These are phyloP conservation scores for Debaryomyces udenii DNA, from an alignment of 1,139 yeast genomes.

Conservation along the genomic window DNA sequence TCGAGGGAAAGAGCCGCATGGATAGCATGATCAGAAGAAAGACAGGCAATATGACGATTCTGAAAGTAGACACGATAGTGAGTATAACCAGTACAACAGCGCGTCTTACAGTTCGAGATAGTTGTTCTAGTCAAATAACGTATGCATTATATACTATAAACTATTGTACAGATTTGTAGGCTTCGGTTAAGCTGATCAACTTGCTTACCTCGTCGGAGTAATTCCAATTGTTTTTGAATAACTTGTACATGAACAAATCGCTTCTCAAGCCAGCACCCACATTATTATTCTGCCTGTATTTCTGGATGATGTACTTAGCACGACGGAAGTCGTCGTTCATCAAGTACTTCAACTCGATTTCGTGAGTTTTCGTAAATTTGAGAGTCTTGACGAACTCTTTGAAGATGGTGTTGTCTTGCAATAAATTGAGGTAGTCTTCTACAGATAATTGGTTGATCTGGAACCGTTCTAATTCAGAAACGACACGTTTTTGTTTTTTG, in stretches of 20 bases:
- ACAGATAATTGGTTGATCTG: slow-evolving; percentile 25
- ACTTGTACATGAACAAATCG: slow-evolving; percentile 31
- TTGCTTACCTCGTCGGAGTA: slow-evolving; percentile 22
- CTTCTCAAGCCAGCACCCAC: slow-evolving; percentile 23
- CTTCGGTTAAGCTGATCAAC: slow-evolving; percentile 9
- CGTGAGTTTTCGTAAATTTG: slow-evolving; percentile 32
- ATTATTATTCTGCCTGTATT: slow-evolving; percentile 11
- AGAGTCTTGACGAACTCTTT: slow-evolving; percentile 28
- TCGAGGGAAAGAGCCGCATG: too few relatives aligned
- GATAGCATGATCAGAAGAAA: too few relatives aligned
- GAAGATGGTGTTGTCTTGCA: slow-evolving; percentile 28
- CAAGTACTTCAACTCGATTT: slow-evolving; percentile 25
- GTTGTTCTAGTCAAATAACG: too few relatives aligned
- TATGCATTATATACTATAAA: neutral
- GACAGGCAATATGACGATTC: too few relatives aligned
- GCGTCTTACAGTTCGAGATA: too few relatives aligned
- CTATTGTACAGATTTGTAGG: slow-evolving; percentile 9
- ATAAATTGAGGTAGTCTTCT: slow-evolving; percentile 33
- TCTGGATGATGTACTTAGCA: slow-evolving; percentile 12
- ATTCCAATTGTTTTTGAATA: slow-evolving; percentile 21
- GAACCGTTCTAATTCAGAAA: slow-evolving; percentile 25
- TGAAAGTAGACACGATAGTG: too few relatives aligned
- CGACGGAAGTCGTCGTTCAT: slow-evolving; percentile 13
- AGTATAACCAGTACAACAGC: too few relatives aligned
- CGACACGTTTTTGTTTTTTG: slow-evolving; percentile 18